Conservation (phyloP, 352 stramenopile genomes). For the Globisporangium irregulare region DNA sequence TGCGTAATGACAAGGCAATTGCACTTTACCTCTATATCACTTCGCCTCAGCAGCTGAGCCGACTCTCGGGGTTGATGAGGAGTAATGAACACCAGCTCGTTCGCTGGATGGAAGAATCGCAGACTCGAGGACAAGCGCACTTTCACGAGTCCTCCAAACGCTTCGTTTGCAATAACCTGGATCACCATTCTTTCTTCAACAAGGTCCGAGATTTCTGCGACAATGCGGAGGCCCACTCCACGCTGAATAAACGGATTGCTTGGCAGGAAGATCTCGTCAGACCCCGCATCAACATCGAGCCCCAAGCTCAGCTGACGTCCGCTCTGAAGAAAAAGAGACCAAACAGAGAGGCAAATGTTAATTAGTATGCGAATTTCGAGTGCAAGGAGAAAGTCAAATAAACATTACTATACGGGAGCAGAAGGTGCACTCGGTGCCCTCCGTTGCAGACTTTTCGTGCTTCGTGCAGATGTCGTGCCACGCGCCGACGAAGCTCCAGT, state of each 20-base stretch:
- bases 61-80: constrained; percentile 11
- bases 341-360: not conserved
- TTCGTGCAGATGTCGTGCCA: constrained; percentile 3
- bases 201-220: constrained; percentile 27
- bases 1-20: not conserved
- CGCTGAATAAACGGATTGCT: constrained; percentile 23
- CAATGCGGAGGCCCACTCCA: constrained; percentile 21
- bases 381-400: not conserved
- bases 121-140: constrained; percentile 20
- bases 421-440: constrained; percentile 21
- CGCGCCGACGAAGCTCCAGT: not conserved
- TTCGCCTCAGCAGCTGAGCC: not conserved
- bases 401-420: constrained; percentile 34
- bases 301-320: constrained; percentile 23
- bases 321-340: constrained; percentile 15
- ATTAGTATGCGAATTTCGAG: not conserved
- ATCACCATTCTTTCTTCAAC: constrained; percentile 26
- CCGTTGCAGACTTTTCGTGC: constrained; percentile 13
- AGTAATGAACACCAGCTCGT: constrained; percentile 25
- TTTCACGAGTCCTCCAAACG: constrained; percentile 12
- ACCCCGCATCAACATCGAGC: constrained; percentile 14
- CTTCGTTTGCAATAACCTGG: constrained; percentile 8
- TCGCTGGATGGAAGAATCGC: constrained; percentile 27
- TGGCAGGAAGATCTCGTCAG: constrained; percentile 18
- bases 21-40: constrained; percentile 3